Evolutionary conservation across 2,329 filamentous ascomycete genomes (phyloP).

Genomic region (Rhynchosporium secalis): DNA sequence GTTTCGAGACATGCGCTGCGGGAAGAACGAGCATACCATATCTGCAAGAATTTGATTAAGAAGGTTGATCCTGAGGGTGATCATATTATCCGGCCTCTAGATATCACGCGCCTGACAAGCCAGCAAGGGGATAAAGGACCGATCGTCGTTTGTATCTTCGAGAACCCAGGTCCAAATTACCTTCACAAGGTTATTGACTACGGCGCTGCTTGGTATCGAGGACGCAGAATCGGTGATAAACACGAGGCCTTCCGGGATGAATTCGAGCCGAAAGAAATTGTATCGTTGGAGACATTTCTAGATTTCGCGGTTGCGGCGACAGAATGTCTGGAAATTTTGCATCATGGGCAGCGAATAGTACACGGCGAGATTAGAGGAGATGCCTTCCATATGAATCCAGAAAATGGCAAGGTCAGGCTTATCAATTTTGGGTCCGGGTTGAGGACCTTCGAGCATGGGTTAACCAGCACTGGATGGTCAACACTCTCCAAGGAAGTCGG

Average conservation of each 20-base stretch:
- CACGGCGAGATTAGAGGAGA: constrained; percentile 91
- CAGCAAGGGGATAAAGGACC: constrained; percentile 67
- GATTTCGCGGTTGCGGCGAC: constrained; percentile 89
- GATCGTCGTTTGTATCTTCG: constrained; percentile 80
- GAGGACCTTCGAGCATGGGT: constrained; percentile 84
- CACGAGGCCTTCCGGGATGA: constrained; percentile 37
- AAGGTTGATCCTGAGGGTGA: constrained; percentile 70
- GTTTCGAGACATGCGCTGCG: constrained; percentile 80
- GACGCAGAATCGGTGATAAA: constrained; percentile 52
- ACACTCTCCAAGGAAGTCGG: constrained; percentile 79
- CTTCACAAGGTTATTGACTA: constrained; percentile 71
- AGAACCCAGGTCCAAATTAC: constrained; percentile 73
- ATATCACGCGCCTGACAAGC: constrained; percentile 70
- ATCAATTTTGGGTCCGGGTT: constrained; percentile 85
- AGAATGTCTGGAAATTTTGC: constrained; percentile 84
- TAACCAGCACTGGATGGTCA: constrained; percentile 85
- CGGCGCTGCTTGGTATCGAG: constrained; percentile 71
- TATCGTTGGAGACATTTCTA: constrained; percentile 75
- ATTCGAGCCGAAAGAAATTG: constrained; percentile 54
- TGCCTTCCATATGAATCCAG: constrained; percentile 80
- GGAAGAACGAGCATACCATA: constrained; percentile 84
- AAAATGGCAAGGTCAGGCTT: constrained; percentile 72
- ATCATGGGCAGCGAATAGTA: constrained; percentile 81
- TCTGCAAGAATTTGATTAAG: constrained; percentile 70
- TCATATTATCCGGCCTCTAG: constrained; percentile 79